Evolutionary conservation across 2,329 filamentous ascomycete genomes (phyloP), one percentile per base, ranked within the genome.

Genomic region (Botrytis galanthina): DNA sequence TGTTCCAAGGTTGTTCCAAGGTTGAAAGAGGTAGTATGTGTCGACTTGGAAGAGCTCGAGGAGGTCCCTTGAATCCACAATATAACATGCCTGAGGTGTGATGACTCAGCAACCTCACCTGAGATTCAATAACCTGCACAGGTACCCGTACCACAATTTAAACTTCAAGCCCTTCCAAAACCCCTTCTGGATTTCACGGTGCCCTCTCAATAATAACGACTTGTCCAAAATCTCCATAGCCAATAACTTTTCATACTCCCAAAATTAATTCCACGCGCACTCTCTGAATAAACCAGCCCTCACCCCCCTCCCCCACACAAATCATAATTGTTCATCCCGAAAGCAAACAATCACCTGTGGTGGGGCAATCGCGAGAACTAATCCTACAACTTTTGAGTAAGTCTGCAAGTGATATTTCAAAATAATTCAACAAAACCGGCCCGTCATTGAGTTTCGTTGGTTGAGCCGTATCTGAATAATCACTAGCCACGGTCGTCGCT

Each of bases 311-410:
- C 46, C 70, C 57, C 70, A 54, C 64, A 63, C 71, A 69, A 73
- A 70, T 70, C 64, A 59, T 29, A 73, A 70, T 73, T 69, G 64
- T 73, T 46, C 57, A 73, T 73, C 66, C 71, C 63, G 42, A 67
- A 67, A 68, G 78, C 73, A 75, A 77, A 72, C 74, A 75, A 59
- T 76, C 76, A 76, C 76, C 75, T 79, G 51, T 80, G 77, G 79
- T 80, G 79, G 79, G 79, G 79, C 78, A 81, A 73, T 60, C 70
- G 70, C 70, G 54, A 72, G 61, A 72, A 72, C 48, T 68, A 68
- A 26, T 72, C 59, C 70, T 72, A 72, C 62, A 37, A 57, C 70
- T 60, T 68, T 60, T 60, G 70, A 66, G 70, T 68, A 61, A 67
- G 70, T 72, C 62, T 35, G 63, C 51, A 48, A 67, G 48, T 72